Percentiles rank a stretch among this genome's conserved stretches.
phyloP scores from a whole-genome alignment of 73 alveolate genomes.

The Durusdinium trenchii region DNA sequence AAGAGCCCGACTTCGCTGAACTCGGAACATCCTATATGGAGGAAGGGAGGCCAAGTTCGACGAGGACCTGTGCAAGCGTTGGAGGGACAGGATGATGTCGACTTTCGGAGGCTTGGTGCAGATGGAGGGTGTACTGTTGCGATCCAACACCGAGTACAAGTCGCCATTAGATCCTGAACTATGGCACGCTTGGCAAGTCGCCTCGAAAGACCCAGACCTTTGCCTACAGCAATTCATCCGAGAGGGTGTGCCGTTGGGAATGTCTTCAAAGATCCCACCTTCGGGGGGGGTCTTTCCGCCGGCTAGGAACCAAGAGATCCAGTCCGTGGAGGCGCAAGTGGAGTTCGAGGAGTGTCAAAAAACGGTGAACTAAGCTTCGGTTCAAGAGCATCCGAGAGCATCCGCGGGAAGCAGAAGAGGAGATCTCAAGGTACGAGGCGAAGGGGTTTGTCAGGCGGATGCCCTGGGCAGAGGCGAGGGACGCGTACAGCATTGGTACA shows the following conservation, averaged over 20 bases:
- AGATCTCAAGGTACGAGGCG: not conserved
- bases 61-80: not conserved
- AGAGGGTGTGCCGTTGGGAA: slow-evolving; percentile 42
- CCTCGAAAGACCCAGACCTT: not conserved
- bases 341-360: not conserved
- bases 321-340: not conserved
- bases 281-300: not conserved
- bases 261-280: not conserved
- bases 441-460: not conserved
- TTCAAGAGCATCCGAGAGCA: not conserved
- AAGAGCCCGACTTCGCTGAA: not conserved
- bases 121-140: not conserved
- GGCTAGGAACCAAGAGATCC: not conserved
- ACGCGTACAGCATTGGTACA: not conserved
- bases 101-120: not conserved
- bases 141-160: not conserved
- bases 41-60: not conserved
- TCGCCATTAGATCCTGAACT: not conserved
- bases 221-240: not conserved
- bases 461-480: not conserved
- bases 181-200: slow-evolving; percentile 20
- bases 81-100: not conserved
- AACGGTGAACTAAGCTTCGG: not conserved
- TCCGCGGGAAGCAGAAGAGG: not conserved
- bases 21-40: not conserved